phyloP scores from a whole-genome alignment of 805 yeast species.

The Nakazawaea ernobii region DNA sequence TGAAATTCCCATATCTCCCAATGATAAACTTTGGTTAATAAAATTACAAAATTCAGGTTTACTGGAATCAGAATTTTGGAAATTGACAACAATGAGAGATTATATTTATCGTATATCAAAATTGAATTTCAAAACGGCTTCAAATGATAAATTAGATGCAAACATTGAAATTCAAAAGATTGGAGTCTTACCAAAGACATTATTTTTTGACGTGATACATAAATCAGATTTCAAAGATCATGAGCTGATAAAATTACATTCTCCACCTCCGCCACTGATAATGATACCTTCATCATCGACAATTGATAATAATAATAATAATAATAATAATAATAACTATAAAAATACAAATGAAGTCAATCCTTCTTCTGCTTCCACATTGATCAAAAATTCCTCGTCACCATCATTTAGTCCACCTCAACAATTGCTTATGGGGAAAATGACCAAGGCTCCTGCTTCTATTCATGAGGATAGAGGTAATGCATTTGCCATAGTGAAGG shows the following conservation, averaged over 20 bases:
- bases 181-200: slow-evolving; percentile 42
- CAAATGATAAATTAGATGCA: slow-evolving; percentile 11
- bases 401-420: not conserved
- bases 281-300: not conserved
- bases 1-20: slow-evolving; percentile 52
- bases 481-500: slow-evolving; percentile 35
- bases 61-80: slow-evolving; percentile 73
- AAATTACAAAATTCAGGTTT: slow-evolving; percentile 71
- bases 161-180: slow-evolving; percentile 23
- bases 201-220: slow-evolving; percentile 40
- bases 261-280: not conserved
- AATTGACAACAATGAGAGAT: slow-evolving; percentile 62
- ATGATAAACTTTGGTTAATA: slow-evolving; percentile 69
- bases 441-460: slow-evolving; percentile 32
- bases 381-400: not conserved
- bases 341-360: not conserved
- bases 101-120: slow-evolving; percentile 58
- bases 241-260: not conserved
- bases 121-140: slow-evolving; percentile 26
- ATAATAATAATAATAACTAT: not conserved
- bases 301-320: too few relatives aligned
- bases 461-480: slow-evolving; percentile 32
- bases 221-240: slow-evolving; percentile 16
- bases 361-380: slow-evolving; percentile 3
- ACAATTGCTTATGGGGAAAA: slow-evolving; percentile 3